Evolutionary conservation across 2,329 filamentous ascomycete species (phyloP).

Genomic region (Huntiella bhutanensis): DNA sequence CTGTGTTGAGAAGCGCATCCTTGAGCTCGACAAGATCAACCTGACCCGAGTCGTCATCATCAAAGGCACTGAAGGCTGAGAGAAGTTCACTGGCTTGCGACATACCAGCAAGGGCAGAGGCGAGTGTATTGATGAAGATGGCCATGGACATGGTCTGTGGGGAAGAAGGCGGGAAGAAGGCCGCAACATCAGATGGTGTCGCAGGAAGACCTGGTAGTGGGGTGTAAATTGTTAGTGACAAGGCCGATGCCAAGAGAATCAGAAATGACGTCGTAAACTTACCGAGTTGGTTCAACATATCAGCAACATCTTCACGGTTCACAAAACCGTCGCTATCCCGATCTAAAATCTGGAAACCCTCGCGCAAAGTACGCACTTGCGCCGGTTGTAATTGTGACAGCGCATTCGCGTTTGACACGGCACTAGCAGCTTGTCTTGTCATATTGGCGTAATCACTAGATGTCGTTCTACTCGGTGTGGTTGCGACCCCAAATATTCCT

Average conservation of each 20-base stretch:
- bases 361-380: constrained; percentile 71
- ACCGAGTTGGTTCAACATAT: constrained; percentile 78
- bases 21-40: constrained; percentile 68
- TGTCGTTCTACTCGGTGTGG: constrained; percentile 4
- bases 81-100: constrained; percentile 64
- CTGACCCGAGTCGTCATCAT: constrained; percentile 87
- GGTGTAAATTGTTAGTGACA: not conserved
- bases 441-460: constrained; percentile 4
- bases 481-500: constrained; percentile 5
- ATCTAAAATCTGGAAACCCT: constrained; percentile 87
- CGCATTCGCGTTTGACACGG: constrained; percentile 27
- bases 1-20: constrained; percentile 65
- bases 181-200: constrained; percentile 47
- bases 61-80: constrained; percentile 85
- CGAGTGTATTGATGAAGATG: constrained; percentile 67
- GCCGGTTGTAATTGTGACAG: constrained; percentile 59
- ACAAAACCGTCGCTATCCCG: constrained; percentile 72
- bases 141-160: constrained; percentile 64
- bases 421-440: constrained; percentile 8
- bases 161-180: constrained; percentile 61
- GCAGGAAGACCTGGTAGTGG: constrained; percentile 47
- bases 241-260: not conserved
- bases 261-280: constrained; percentile 12
- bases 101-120: constrained; percentile 52
- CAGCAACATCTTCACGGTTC: constrained; percentile 62